phyloP scores from a whole-genome alignment of 805 yeast genomes.

The Lachancea thermotolerans region DNA sequence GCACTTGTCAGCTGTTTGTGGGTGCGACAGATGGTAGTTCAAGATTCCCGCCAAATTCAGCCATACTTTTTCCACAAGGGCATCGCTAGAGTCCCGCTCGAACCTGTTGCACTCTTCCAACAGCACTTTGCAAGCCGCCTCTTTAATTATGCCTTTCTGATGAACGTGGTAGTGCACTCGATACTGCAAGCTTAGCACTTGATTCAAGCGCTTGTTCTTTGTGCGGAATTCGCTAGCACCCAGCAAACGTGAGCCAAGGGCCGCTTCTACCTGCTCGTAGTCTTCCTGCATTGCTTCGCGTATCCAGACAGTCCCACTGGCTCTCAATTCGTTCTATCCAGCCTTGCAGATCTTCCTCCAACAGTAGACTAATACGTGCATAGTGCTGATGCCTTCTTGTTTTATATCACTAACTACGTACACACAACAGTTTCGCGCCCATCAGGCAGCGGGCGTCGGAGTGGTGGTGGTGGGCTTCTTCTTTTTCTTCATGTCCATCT shows the following conservation, averaged over 20 bases:
- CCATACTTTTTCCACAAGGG: constrained; percentile 15
- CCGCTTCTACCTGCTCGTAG: constrained; percentile 10
- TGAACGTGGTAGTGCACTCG: constrained; percentile 24
- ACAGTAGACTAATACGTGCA: no score
- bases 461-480: constrained; percentile 38
- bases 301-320: not conserved
- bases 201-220: constrained; percentile 16
- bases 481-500: constrained; percentile 73
- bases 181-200: constrained; percentile 24
- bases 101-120: constrained; percentile 16
- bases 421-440: not conserved
- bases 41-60: constrained; percentile 17
- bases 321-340: no score
- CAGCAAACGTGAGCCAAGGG: constrained; percentile 20
- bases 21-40: constrained; percentile 10
- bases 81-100: constrained; percentile 1
- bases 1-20: constrained; percentile 6
- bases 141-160: constrained; percentile 10
- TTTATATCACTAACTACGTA: not conserved
- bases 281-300: not conserved
- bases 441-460: constrained; percentile 1
- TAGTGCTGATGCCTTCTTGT: no score
- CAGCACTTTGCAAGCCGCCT: constrained; percentile 15
- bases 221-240: constrained; percentile 24
- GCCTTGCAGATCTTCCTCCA: no score